Evolutionary conservation across 768 basidiomycete species (phyloP).

Genomic region (Mycena crocata): DNA sequence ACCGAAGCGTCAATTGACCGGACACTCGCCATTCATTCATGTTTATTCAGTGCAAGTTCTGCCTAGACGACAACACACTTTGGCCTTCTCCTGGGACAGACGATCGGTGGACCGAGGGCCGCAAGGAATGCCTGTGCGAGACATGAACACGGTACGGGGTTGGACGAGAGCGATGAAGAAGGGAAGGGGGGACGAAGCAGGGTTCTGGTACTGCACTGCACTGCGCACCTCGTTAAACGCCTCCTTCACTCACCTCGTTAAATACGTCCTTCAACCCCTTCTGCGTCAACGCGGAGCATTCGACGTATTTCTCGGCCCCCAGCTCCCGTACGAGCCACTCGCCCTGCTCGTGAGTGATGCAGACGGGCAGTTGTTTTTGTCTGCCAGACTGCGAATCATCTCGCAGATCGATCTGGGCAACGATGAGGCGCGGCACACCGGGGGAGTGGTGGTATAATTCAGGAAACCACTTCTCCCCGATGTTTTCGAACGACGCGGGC

Average conservation of each 20-base stretch:
- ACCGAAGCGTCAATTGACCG: no score
- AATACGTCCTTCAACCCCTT: slow-evolving; percentile 99
- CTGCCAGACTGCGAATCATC: slow-evolving; percentile 89
- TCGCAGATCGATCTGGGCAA: slow-evolving; percentile 97
- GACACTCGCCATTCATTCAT: no score
- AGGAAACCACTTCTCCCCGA: slow-evolving; percentile 99
- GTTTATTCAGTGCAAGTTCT: no score
- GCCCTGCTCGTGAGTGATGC: slow-evolving; percentile 84
- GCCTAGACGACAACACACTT: slow-evolving; percentile 86
- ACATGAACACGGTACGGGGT: slow-evolving; percentile 12
- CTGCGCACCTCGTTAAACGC: slow-evolving; percentile 98
- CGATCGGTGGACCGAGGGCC: slow-evolving; percentile 95
- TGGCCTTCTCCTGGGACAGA: slow-evolving; percentile 74
- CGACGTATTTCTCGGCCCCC: slow-evolving; percentile 98
- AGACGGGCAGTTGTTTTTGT: slow-evolving; percentile 98
- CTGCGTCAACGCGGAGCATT: slow-evolving; percentile 99
- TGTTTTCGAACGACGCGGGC: slow-evolving; percentile 99
- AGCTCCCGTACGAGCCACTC: slow-evolving; percentile 96
- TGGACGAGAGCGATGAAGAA: no score
- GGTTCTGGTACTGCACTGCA: no score
- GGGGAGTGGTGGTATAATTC: slow-evolving; percentile 99
- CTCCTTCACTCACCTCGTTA: no score
- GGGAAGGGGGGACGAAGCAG: no score
- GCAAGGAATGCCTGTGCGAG: slow-evolving; percentile 91
- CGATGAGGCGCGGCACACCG: slow-evolving; percentile 98